Base-by-base conservation (phyloP, 306 rosid species). In the Prunus mume region DNA sequence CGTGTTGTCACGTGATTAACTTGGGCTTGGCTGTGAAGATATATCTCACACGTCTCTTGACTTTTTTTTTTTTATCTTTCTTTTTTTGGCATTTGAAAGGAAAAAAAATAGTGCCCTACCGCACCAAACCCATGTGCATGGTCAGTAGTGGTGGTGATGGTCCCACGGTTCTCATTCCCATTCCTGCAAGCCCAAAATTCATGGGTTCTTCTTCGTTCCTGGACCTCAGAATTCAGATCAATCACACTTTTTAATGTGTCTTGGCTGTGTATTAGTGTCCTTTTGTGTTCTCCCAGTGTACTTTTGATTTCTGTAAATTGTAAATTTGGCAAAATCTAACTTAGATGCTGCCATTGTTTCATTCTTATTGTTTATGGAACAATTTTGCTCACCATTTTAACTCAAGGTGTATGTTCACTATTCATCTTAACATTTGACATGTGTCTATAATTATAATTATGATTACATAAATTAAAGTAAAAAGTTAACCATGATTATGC, bases 81-180 rank as follows among this genome's bases (percentile, higher is more conserved):
- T 24, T 25, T 25, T 32, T 32, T 32, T 5, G 0, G 8, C 8
- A 34, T 34, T 34, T 34, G 8, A 34, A 34, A 5, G 2, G 0
- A 5, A 6, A 34, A 32, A 34, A 34, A 34, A 5, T 34, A 34
- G 41, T 34, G 43, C 58, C 76, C 50, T 6, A 24, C 12, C 28
- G 28, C 72, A 65, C 78, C 81, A 10, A 76, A 72, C 65, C 81
- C 87, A 76, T 76, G 82, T 80, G 87, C 70, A 18, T 3, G 58
- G 69, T 27, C 80, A 71, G 34, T 58, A 6, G 65, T 10, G 9
- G 43, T 55, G 65, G 38, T 47, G 79, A 34, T 20, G 65, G 64
- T 49, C 58, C 73, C 68, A 52, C 6, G 12, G 17, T 71, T 25
- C 43, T 78, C 72, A 20, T 71, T 25, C 43, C 81, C 72, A 61